A percentile compares a stretch with the other conserved stretches of the same genome.
Conservation (phyloP, 768 basidiomycete species). For the Lactarius vividus region DNA sequence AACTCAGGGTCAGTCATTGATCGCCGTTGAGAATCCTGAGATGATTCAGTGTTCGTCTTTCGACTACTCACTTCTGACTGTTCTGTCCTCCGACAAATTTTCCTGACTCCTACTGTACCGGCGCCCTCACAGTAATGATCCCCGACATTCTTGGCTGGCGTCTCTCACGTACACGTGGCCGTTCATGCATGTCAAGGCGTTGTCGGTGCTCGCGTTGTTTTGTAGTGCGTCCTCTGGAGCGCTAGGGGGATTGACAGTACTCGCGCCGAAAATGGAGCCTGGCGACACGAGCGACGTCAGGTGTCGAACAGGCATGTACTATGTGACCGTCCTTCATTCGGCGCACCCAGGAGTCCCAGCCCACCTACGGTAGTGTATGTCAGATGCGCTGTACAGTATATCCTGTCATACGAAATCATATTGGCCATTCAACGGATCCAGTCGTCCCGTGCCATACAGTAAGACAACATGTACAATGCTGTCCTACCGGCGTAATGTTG, state of each 20-base stretch:
- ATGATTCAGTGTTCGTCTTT: constrained; percentile 41
- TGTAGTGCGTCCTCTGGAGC: constrained; percentile 51
- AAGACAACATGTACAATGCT: too few species aligned
- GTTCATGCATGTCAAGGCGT: too few species aligned
- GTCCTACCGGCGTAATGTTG: too few species aligned
- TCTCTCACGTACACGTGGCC: constrained; percentile 62
- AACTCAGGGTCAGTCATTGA: constrained; percentile 62
- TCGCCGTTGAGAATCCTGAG: constrained; percentile 61
- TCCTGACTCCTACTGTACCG: constrained; percentile 34
- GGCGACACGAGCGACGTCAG: constrained; percentile 57
- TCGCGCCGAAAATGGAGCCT: constrained; percentile 56
- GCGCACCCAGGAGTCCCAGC: too few species aligned
- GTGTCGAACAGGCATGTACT: constrained; percentile 63
- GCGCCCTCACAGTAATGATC: constrained; percentile 60
- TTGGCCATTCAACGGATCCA: too few species aligned
- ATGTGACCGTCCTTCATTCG: constrained; percentile 53
- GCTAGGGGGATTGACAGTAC: constrained; percentile 33
- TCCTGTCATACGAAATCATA: too few species aligned
- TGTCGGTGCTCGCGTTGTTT: constrained; percentile 52
- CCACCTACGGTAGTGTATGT: too few species aligned
- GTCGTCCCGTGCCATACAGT: too few species aligned
- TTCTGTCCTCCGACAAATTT: neutral
- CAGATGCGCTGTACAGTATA: too few species aligned
- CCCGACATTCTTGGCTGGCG: constrained; percentile 56
- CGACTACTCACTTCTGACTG: neutral